Percentiles rank a stretch among this genome's conserved stretches.
These are phyloP conservation scores for Lagerstroemia speciosa DNA, from an alignment of 345 rosid species.

Conservation along the genomic window DNA sequence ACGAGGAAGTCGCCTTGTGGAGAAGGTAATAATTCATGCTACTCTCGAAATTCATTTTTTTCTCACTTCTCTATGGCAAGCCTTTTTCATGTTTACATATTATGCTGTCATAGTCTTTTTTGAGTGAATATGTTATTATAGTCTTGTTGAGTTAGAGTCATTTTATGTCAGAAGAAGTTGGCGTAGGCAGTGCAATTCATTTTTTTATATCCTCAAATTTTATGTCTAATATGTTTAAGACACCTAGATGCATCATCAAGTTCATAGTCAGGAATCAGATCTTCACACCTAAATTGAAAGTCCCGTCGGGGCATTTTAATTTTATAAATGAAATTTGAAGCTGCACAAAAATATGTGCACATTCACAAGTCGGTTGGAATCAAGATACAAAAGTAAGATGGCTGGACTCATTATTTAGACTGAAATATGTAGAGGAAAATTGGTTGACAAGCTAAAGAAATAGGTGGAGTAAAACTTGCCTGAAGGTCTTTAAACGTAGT, in stretches of 20 bases:
- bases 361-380: neutral
- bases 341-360: neutral
- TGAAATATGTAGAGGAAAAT: neutral
- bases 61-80: neutral
- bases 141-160: no score
- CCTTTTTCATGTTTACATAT: neutral
- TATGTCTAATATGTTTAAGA: no score
- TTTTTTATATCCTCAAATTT: no score
- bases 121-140: no score
- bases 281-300: no score
- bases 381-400: neutral
- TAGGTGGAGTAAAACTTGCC: neutral
- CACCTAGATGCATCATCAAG: no score
- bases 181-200: no score
- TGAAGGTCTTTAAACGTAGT: neutral
- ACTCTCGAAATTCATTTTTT: neutral
- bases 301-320: no score
- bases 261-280: no score
- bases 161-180: no score
- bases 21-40: slow-evolving; percentile 9
- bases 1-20: slow-evolving; percentile 22
- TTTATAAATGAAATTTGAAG: neutral
- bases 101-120: neutral
- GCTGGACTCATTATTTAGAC: neutral
- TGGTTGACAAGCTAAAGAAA: neutral